A percentile compares a stretch with the other conserved stretches of the same genome.
Conservation (phyloP, 805 yeast genomes). For the Kodamaea neixiangensis region DNA sequence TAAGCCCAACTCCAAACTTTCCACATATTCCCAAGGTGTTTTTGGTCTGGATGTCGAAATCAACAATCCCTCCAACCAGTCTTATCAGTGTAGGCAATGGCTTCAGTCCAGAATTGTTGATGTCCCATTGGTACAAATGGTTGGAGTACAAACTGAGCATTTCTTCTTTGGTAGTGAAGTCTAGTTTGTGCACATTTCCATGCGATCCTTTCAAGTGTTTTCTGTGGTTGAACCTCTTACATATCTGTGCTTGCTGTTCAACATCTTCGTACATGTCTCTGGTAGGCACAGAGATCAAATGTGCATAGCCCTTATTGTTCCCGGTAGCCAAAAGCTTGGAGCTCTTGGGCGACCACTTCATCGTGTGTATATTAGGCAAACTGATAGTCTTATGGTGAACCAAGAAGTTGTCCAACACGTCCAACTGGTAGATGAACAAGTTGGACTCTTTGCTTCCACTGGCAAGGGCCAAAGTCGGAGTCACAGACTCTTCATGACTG, state of each 20-base stretch:
- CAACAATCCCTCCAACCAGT: conserved; percentile 47
- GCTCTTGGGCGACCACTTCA: conserved; percentile 52
- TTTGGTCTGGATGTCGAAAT: conserved; percentile 41
- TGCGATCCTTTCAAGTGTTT: conserved; percentile 49
- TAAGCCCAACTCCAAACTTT: conserved; percentile 69
- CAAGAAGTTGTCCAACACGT: conserved; percentile 39
- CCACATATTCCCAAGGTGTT: conserved; percentile 67
- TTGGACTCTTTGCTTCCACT: conserved; percentile 49
- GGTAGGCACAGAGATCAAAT: conserved; percentile 69
- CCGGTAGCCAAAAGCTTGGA: conserved; percentile 62
- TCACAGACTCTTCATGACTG: conserved; percentile 15
- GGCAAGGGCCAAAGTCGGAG: conserved; percentile 53
- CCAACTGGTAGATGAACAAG: conserved; percentile 52
- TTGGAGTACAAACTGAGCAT: conserved; percentile 67
- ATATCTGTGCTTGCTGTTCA: conserved; percentile 62
- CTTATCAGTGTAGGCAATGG: conserved; percentile 17
- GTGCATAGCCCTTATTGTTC: conserved; percentile 72
- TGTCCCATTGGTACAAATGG: conserved; percentile 76
- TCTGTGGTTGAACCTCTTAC: conserved; percentile 76
- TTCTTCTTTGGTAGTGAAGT: conserved; percentile 38
- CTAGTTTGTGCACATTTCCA: conserved; percentile 30
- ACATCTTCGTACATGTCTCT: conserved; percentile 12
- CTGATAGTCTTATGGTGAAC: conserved; percentile 63
- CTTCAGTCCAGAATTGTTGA: conserved; percentile 49
- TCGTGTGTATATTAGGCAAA: conserved; percentile 53